phyloP scores from a whole-genome alignment of 306 rosid genomes.

The Luffa acutangula region DNA sequence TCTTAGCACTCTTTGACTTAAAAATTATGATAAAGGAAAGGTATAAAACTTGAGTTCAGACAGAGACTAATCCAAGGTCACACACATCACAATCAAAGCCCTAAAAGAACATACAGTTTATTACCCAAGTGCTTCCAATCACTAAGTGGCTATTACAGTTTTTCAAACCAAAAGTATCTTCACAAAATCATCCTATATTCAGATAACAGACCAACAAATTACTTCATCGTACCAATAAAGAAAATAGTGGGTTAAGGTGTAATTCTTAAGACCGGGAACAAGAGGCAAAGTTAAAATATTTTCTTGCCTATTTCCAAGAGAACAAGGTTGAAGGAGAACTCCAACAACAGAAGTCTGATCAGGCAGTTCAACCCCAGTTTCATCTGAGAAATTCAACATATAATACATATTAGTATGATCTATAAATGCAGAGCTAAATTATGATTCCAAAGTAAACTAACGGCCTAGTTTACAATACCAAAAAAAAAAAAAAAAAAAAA shows the following conservation, averaged over 20 bases:
- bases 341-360: slow-evolving; percentile 61
- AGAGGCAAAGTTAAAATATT: slow-evolving; percentile 19
- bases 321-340: slow-evolving; percentile 74
- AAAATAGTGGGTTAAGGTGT: not conserved
- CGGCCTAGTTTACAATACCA: not conserved
- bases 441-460: not conserved
- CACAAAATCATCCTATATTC: not conserved
- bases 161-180: not conserved
- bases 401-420: not conserved
- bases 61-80: not conserved
- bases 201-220: not conserved
- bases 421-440: not conserved
- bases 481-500: not conserved
- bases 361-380: slow-evolving; percentile 53
- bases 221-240: not conserved
- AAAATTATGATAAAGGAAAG: not conserved
- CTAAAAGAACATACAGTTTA: not conserved
- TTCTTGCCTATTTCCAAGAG: slow-evolving; percentile 71
- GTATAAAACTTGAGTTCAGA: not conserved
- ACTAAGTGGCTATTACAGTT: not conserved
- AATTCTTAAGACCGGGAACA: not conserved
- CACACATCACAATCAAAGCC: not conserved
- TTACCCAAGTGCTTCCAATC: not conserved
- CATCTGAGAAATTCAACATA: slow-evolving; percentile 42
- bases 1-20: not conserved